Base-by-base conservation (phyloP, 495 filamentous ascomycete species). In the Jackrogersella minutella region DNA sequence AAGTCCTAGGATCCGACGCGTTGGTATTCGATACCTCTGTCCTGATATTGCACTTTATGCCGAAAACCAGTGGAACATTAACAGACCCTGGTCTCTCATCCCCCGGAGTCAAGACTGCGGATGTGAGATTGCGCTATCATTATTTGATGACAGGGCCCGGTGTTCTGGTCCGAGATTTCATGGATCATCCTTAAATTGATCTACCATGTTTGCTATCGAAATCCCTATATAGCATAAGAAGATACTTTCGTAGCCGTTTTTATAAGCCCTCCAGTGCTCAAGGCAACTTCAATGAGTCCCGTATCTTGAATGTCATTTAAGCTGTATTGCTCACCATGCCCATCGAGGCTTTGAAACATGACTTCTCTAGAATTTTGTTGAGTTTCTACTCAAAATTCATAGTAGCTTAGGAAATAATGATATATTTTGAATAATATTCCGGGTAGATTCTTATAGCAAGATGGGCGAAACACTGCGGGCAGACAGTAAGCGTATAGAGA, bases 121-220 rank as follows among this genome's bases (percentile, higher is more conserved):
- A 17, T 30, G 26, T 49, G n/a, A 49, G 44, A 49, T 49, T 49
- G 26, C 26, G 44, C 44, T 49, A 46, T 24, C 11, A 11, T 26
- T 46, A 46, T 46, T 46, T 21, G 41, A 21, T 46, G 22, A 5
- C n/a, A 46, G 41, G 41, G 8, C 21, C 41, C 41, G 22, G 41
- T 21, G 11, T 21, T 19, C 19, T 46, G 41, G 41, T 19, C 21
- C 41, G 11, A 10, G 41, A 24, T 11, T 46, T 19, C 19, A 46
- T 24, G 26, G 41, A 46, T 46, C 41, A 21, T 11, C 26, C 19
- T 26, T 46, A n/a, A 26, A 21, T 26, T 46, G 9, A 46, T 46
- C 21, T 46, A 46, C 21, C n/a, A 21, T n/a, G 41, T 11, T 46
- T 26, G 11, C n/a, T 21, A 46, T 46, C 21, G 2, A 26, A 46